These are phyloP conservation scores for Geopyxis carbonaria DNA, from an alignment of 495 filamentous ascomycete genomes.

Conservation along the genomic window DNA sequence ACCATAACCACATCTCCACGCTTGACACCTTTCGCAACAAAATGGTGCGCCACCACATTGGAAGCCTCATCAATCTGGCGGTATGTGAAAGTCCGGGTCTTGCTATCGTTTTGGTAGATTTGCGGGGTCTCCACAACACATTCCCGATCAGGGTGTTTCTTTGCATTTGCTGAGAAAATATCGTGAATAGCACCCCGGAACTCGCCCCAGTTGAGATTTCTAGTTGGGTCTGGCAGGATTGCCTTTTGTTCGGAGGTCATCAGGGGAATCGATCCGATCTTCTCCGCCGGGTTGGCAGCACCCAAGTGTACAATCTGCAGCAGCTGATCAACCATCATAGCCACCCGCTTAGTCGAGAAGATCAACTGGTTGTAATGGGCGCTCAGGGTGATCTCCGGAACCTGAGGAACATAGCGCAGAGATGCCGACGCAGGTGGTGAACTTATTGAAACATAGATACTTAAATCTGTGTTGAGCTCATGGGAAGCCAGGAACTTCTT, in stretches of 20 bases:
- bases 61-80: constrained; percentile 72
- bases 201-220: constrained; percentile 64
- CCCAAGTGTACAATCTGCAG: constrained; percentile 31
- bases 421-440: constrained; percentile 14
- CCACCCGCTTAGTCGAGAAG: constrained; percentile 34
- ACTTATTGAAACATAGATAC: constrained; percentile 30
- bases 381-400: constrained; percentile 28
- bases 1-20: constrained; percentile 88
- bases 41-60: constrained; percentile 61
- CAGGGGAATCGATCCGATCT: constrained; percentile 34
- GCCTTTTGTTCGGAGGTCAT: constrained; percentile 31
- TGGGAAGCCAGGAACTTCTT: constrained; percentile 25
- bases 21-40: constrained; percentile 53
- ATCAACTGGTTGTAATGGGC: constrained; percentile 37
- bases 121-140: constrained; percentile 75
- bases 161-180: constrained; percentile 54
- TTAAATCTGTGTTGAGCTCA: constrained; percentile 30
- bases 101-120: constrained; percentile 31
- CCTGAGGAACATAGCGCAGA: constrained; percentile 14
- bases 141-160: constrained; percentile 53
- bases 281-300: constrained; percentile 29
- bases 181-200: constrained; percentile 71
- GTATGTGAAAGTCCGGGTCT: constrained; percentile 60
- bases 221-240: constrained; percentile 55
- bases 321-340: constrained; percentile 32